Conservation (phyloP, 495 filamentous ascomycete genomes). For the Daldinia vernicosa region DNA sequence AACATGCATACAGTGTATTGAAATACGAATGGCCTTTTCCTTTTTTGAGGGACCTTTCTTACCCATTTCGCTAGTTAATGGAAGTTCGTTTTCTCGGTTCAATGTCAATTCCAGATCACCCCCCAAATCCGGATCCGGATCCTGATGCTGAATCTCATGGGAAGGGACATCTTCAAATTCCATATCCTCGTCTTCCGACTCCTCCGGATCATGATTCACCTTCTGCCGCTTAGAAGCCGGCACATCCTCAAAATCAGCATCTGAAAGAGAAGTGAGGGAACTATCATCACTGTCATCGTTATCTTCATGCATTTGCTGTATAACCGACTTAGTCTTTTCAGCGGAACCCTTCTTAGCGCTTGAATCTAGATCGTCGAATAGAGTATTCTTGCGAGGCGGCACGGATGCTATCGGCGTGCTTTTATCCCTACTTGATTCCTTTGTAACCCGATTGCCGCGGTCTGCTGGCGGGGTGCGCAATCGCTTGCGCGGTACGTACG, state of each 20-base stretch:
- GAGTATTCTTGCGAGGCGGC: slow-evolving; percentile 61
- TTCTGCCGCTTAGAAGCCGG: slow-evolving; percentile 47
- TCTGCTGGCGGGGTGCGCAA: slow-evolving; percentile 48
- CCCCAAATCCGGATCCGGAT: slow-evolving; percentile 40
- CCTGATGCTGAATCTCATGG: slow-evolving; percentile 44
- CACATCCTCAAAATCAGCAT: slow-evolving; percentile 75
- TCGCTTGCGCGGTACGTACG: slow-evolving; percentile 58
- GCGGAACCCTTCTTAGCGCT: slow-evolving; percentile 57
- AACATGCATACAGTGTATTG: slow-evolving; percentile 89
- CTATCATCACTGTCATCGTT: slow-evolving; percentile 59
- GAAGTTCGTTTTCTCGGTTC: slow-evolving; percentile 64
- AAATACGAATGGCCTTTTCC: slow-evolving; percentile 76
- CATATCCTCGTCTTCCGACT: slow-evolving; percentile 69
- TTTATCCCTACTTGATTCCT: slow-evolving; percentile 32
- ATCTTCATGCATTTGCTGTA: slow-evolving; percentile 60
- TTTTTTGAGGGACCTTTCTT: slow-evolving; percentile 90
- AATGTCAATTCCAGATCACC: slow-evolving; percentile 82
- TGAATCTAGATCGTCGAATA: slow-evolving; percentile 76
- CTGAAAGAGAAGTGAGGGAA: slow-evolving; percentile 69
- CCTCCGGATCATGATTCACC: slow-evolving; percentile 29
- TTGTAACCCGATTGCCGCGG: slow-evolving; percentile 13
- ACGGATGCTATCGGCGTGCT: slow-evolving; percentile 27
- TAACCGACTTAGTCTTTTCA: slow-evolving; percentile 57
- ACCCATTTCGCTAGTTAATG: slow-evolving; percentile 65
- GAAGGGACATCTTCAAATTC: slow-evolving; percentile 89